Evolutionary conservation across 768 basidiomycete genomes (phyloP), one percentile per base, ranked within the genome.

Genomic region (Pholiota molesta): DNA sequence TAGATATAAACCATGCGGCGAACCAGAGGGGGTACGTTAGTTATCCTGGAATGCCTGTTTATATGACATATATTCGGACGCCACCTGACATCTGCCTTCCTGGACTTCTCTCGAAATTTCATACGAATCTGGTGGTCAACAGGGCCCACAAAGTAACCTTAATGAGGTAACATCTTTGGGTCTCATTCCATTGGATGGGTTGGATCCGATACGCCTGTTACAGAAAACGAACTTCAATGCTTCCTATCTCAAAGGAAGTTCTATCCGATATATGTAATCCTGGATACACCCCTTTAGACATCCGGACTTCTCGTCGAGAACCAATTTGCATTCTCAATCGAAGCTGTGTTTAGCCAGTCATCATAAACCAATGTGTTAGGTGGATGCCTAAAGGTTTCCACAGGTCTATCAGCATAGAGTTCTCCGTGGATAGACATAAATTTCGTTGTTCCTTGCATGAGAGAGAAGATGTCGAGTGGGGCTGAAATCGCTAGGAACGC

Each of bases 71-170:
- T 71, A 72, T 72, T 72, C 67, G 14, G 71, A 76, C 78, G 77
- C 77, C 78, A 78, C 78, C 69, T 77, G 75, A 76, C 77, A 79
- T 69, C 70, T 73, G 74, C 66, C 74, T 72, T 75, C 68, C 65
- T 65, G 63, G 54, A 54, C 62, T 67, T 67, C 69, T 61, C 52
- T 63, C 45, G 59, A 62, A 72, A 61, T 72, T 72, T 68, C 61
- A 57, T 65, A 63, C 63, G 40, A 64, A 64, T 61, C 52, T 35
- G 45, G 52, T 47, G 16, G 23, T 35, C 64, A 62, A 64, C 52
- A 59, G 63, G 51, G 57, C 49, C 19, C 26, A 26, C 63, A 63
- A 71, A 73, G 28, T 57, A 37, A 28, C 26, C 69, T 64, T 29
- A 66, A 71, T 65, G 59, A 59, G 67, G 70, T 33, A 62, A 64